A percentile compares a stretch with the other conserved stretches of the same genome.
Evolutionary conservation across 192 early-diverging fungal species (phyloP).

Genomic region (Powellomyces hirtus): DNA sequence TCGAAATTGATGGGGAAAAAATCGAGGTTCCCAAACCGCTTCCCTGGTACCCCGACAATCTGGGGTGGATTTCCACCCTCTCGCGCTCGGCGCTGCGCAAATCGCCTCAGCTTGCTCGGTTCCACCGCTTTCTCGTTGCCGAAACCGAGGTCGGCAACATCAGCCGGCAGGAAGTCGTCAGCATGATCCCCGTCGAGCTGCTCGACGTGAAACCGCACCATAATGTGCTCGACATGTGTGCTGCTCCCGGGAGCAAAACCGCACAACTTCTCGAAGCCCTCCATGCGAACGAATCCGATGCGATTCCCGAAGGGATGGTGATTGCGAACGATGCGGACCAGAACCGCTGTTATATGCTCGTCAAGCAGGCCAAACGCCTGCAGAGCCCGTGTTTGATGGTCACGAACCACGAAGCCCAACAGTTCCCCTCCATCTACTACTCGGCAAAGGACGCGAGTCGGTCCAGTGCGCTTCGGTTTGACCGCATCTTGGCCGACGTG

Average conservation of each 20-base stretch:
- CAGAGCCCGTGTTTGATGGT: conserved; percentile 90
- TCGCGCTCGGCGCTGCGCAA: conserved; percentile 75
- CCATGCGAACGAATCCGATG: conserved; percentile 33
- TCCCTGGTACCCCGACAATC: conserved; percentile 88
- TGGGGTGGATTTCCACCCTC: conserved; percentile 87
- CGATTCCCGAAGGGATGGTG: conserved; percentile 69
- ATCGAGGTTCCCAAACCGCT: conserved; percentile 75
- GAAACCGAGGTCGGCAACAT: conserved; percentile 99
- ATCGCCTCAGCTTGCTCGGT: conserved; percentile 70
- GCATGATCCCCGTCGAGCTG: conserved; percentile 96
- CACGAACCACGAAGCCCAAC: conserved; percentile 93
- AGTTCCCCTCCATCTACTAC: conserved; percentile 74
- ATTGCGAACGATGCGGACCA: conserved; percentile 96
- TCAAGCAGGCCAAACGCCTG: conserved; percentile 93
- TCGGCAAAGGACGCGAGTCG: conserved; percentile 23
- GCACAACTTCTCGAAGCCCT: conserved; percentile 70
- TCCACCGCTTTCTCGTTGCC: conserved; percentile 92
- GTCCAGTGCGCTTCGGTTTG: conserved; percentile 73
- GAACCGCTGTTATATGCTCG: conserved; percentile 87
- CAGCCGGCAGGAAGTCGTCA: conserved; percentile 92
- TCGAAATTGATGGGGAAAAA: conserved; percentile 68
- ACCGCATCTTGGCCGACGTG: conserved; percentile 95
- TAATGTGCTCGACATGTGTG: conserved; percentile 67
- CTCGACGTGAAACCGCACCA: conserved; percentile 89
- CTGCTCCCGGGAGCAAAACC: conserved; percentile 98